Conservation (phyloP, 495 filamentous ascomycete genomes). For the Pyrenula aspistea region DNA sequence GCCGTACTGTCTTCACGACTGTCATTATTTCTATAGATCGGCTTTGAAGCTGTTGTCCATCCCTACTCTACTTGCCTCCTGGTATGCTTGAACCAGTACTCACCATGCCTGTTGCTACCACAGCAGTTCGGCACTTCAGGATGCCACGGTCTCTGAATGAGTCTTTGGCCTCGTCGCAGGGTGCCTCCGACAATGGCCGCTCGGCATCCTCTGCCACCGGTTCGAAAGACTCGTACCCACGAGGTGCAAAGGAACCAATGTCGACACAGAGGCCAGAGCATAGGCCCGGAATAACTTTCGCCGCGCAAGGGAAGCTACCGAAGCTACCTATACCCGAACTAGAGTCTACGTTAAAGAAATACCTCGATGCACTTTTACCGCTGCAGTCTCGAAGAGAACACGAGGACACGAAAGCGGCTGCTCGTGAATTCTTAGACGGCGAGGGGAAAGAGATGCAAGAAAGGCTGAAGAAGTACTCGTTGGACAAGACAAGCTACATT, state of each 20-base stretch:
- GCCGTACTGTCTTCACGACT: constrained; percentile 73
- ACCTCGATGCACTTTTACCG: constrained; percentile 68
- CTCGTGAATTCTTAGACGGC: constrained; percentile 70
- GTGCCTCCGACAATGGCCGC: constrained; percentile 10
- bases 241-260: constrained; percentile 28
- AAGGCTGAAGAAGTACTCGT: constrained; percentile 85
- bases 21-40: constrained; percentile 85
- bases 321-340: constrained; percentile 94
- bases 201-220: constrained; percentile 18
- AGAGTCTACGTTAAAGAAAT: constrained; percentile 65
- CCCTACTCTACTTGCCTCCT: constrained; percentile 58
- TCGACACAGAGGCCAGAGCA: constrained; percentile 25
- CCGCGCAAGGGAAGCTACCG: constrained; percentile 75
- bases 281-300: constrained; percentile 69
- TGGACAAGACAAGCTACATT: constrained; percentile 87
- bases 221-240: constrained; percentile 24
- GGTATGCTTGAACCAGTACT: constrained; percentile 52
- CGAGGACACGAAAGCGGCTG: constrained; percentile 66
- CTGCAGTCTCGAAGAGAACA: constrained; percentile 75
- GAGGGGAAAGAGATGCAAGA: constrained; percentile 84
- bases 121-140: constrained; percentile 41
- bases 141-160: constrained; percentile 61
- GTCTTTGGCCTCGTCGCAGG: constrained; percentile 31
- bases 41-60: constrained; percentile 74
- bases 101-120: constrained; percentile 34